Conservation (phyloP, 2,329 filamentous ascomycete genomes). For the Endoconidiophora polonica region DNA sequence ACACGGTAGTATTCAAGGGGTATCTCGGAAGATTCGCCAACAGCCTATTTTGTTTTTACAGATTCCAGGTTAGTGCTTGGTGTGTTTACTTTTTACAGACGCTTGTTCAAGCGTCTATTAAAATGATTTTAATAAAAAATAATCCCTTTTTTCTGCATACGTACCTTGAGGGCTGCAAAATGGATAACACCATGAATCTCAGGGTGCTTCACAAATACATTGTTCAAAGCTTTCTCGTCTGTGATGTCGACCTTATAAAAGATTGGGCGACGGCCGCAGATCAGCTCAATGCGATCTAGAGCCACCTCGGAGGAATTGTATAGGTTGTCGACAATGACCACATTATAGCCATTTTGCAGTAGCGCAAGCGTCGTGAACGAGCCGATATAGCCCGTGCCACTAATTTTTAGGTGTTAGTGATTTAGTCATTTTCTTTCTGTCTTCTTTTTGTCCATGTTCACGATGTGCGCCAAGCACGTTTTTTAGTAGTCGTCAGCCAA, state of each 20-base stretch:
- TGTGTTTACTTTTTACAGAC: too few species aligned
- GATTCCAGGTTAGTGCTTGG: not conserved
- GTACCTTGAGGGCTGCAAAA: conserved; percentile 89
- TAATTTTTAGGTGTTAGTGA: conserved; percentile 23
- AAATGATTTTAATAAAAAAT: too few species aligned
- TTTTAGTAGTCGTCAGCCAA: too few species aligned
- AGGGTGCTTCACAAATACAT: conserved; percentile 75
- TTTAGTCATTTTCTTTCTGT: too few species aligned
- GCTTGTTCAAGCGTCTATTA: too few species aligned
- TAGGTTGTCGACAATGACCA: conserved; percentile 88
- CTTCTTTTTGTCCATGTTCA: too few species aligned
- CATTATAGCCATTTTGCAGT: conserved; percentile 86
- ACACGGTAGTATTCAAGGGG: conserved; percentile 96
- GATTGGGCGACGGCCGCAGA: conserved; percentile 69
- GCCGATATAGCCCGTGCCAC: conserved; percentile 97
- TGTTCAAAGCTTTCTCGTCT: conserved; percentile 65
- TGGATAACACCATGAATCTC: conserved; percentile 97
- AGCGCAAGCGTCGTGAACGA: conserved; percentile 90
- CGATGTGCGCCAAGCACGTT: too few species aligned
- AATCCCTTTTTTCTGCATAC: conserved; percentile 13
- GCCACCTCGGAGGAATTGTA: conserved; percentile 93
- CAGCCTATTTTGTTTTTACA: conserved; percentile 41
- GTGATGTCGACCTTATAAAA: conserved; percentile 85
- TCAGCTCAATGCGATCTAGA: conserved; percentile 86
- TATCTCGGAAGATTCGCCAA: conserved; percentile 85